phyloP scores from a whole-genome alignment of 306 rosid genomes.

The Trifolium repens region DNA sequence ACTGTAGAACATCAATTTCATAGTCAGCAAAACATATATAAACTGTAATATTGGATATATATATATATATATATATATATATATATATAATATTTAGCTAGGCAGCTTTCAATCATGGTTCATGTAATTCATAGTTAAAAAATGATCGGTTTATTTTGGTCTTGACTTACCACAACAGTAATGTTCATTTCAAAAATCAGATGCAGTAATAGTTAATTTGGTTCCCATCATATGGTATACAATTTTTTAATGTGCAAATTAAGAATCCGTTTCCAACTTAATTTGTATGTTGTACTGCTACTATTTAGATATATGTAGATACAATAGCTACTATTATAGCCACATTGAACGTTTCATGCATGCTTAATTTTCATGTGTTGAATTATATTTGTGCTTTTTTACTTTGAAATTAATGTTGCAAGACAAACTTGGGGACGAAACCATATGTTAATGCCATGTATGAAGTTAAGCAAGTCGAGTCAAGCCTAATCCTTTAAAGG shows the following conservation, averaged over 20 bases:
- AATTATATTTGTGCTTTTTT: not conserved
- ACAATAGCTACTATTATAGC: conserved; percentile 16
- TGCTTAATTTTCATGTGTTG: not conserved
- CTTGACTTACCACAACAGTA: conserved; percentile 45
- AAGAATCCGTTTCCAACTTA: conserved; percentile 38
- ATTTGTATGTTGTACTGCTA: conserved; percentile 30
- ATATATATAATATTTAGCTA: not conserved
- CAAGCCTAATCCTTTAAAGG: not conserved
- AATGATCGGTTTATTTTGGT: conserved; percentile 37
- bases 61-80: too few relatives aligned
- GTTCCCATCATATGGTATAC: conserved; percentile 35
- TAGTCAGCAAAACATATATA: not conserved
- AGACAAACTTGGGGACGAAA: conserved; percentile 7
- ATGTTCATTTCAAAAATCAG: conserved; percentile 33
- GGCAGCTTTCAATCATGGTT: conserved; percentile 28
- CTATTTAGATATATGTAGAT: not conserved
- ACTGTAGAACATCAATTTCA: not conserved
- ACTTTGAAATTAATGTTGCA: conserved; percentile 22
- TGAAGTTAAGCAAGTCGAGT: not conserved
- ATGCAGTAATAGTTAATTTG: conserved; percentile 34
- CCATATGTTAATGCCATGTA: not conserved
- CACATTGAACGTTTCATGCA: conserved; percentile 29
- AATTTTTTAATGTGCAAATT: conserved; percentile 21
- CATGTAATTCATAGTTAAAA: conserved; percentile 38
- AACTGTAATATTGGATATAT: conserved; percentile 13